phyloP scores from a whole-genome alignment of 768 basidiomycete genomes.

The Leccinellum rugosiceps region DNA sequence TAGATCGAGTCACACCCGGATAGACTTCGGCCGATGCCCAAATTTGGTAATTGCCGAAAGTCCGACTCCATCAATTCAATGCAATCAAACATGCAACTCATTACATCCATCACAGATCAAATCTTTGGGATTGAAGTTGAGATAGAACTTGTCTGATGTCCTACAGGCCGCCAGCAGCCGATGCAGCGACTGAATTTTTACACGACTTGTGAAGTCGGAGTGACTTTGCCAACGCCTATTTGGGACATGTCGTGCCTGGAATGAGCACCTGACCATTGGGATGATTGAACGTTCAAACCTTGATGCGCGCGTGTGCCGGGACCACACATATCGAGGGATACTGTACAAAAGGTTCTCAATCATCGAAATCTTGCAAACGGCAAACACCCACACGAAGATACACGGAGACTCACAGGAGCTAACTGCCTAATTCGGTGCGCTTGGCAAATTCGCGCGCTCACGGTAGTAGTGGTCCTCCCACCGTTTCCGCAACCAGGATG shows the following conservation, averaged over 20 bases:
- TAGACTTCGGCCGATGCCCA: conserved; percentile 26
- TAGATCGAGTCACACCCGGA: conserved; percentile 21
- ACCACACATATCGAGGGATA: background rate
- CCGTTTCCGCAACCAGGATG: conserved; percentile 25
- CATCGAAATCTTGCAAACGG: background rate
- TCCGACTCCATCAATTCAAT: conserved; percentile 13
- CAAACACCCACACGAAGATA: background rate
- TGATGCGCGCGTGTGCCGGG: background rate
- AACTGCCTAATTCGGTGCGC: background rate
- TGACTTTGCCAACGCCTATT: background rate
- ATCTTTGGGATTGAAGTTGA: background rate
- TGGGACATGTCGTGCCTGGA: background rate
- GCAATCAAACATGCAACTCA: background rate
- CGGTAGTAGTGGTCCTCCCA: too few relatives aligned
- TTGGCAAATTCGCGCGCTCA: background rate
- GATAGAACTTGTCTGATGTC: too few relatives aligned
- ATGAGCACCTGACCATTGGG: background rate
- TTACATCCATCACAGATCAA: too few relatives aligned
- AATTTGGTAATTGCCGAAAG: conserved; percentile 18
- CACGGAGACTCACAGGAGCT: background rate
- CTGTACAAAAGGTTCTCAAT: background rate
- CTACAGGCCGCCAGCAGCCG: too few relatives aligned
- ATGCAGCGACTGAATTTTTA: background rate
- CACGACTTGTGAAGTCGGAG: background rate
- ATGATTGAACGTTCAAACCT: background rate